Percentiles rank a stretch among this genome's conserved stretches.
phyloP scores from a whole-genome alignment of 164 flowering plant species.

The Vitis amurensis region DNA sequence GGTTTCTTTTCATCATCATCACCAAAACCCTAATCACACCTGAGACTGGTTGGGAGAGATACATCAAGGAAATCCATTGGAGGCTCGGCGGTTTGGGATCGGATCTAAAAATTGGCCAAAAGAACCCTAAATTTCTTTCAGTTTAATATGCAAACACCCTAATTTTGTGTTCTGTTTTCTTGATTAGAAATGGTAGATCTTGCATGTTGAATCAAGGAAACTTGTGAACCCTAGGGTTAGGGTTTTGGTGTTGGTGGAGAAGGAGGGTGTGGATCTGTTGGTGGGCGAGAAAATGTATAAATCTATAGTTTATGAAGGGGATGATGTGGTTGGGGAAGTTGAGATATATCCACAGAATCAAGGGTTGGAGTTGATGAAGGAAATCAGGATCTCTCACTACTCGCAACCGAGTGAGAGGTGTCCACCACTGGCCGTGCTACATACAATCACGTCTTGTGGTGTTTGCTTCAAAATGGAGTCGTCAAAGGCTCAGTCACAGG shows the following conservation, averaged over 20 bases:
- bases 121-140: too few species aligned
- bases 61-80: too few species aligned
- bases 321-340: conserved; percentile 79
- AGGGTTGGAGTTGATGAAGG: conserved; percentile 45
- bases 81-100: too few species aligned
- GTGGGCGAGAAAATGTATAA: conserved; percentile 44
- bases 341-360: conserved; percentile 51
- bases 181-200: too few species aligned
- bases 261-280: neutral
- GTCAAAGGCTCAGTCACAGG: conserved; percentile 30
- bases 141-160: too few species aligned
- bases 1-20: conserved; percentile 23
- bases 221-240: too few species aligned
- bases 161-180: too few species aligned
- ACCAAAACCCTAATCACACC: conserved; percentile 14
- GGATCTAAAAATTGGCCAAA: too few species aligned
- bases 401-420: conserved; percentile 93
- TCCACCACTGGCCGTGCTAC: conserved; percentile 94
- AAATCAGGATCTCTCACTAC: conserved; percentile 66
- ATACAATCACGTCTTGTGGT: conserved; percentile 64
- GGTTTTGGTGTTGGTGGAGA: neutral
- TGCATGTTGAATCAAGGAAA: too few species aligned
- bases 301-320: conserved; percentile 68
- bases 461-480: conserved; percentile 91
- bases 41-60: too few species aligned